Evolutionary conservation across 495 filamentous ascomycete species (phyloP), one percentile per base, ranked within the genome.

Genomic region (Neurospora africana): DNA sequence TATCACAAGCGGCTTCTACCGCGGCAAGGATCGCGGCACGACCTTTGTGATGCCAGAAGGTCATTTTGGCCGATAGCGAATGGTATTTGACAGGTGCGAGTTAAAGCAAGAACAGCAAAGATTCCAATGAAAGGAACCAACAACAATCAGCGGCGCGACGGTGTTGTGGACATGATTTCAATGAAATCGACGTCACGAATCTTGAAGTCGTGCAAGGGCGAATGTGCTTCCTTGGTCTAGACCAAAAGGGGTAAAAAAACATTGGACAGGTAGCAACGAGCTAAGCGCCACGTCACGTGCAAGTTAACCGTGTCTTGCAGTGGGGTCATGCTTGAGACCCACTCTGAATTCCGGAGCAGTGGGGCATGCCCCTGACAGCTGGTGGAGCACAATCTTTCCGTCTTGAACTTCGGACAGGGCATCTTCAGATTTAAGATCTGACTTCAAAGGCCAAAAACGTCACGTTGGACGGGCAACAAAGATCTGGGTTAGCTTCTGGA

Each of bases 11-110:
- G 35, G 76, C 75, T 36, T 79, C 73, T 9, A 86, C 75, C 21
- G 84, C 82, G 37, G 81, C 80, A 38, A 84, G 74, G 23, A 86
- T 74, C 65, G 77, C 77, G 61, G 79, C 79, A 61, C 77, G 79
- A 40, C 82, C 84, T 35, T 74, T 80, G 43, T 70, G 69, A 40
- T 80, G 73, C 84, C 83, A 85, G 69, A 73, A 79, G 8, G 78
- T 80, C 83, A 82, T 85, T 27, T 30, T 72, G 27, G 5, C 53
- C 53, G 7, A 19, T 65, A 65, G 2, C 53, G 3, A 9, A 30
- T 19, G 53, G 9, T 33, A 2, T 33, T 65, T 35, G 53, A 65
- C 27, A 8, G 7, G 53, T 30, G 23, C 13, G 6, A 33, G 3
- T 35, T 35, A 65, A 33, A 33, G 6, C 53, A 33, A 65, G 13